Evolutionary conservation across 2,329 filamentous ascomycete genomes (phyloP).

Genomic region (Alternaria sp.): DNA sequence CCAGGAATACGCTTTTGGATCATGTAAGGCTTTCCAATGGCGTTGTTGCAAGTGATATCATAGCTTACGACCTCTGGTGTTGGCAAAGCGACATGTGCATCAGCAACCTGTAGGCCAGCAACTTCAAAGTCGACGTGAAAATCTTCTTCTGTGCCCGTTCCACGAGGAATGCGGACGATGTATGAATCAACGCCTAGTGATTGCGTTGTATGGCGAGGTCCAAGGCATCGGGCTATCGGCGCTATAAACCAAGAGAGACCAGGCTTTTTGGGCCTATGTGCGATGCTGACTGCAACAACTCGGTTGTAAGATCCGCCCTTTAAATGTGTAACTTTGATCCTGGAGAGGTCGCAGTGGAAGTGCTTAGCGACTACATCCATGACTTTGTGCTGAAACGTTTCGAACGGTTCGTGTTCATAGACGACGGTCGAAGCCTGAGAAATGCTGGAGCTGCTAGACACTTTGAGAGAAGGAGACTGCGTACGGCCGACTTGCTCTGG

Average conservation of each 20-base stretch:
- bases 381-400: background rate
- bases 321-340: background rate
- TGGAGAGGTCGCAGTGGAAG: background rate
- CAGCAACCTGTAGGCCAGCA: no score
- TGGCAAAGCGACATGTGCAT: no score
- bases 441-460: no score
- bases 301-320: background rate
- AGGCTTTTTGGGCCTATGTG: background rate
- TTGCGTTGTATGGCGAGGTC: background rate
- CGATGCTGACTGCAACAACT: background rate
- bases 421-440: no score
- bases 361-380: background rate
- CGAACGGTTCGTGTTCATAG: background rate
- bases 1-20: slow-evolving; percentile 22
- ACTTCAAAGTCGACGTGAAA: no score
- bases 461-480: no score
- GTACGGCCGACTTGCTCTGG: no score
- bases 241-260: background rate
- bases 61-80: no score
- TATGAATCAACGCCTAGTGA: background rate
- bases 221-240: background rate
- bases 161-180: slow-evolving; percentile 21
- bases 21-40: slow-evolving; percentile 17
- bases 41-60: slow-evolving; percentile 1
- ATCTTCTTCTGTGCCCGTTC: background rate